Conservation (phyloP, 2,329 filamentous ascomycete genomes). For the Hirsutella thompsonii region DNA sequence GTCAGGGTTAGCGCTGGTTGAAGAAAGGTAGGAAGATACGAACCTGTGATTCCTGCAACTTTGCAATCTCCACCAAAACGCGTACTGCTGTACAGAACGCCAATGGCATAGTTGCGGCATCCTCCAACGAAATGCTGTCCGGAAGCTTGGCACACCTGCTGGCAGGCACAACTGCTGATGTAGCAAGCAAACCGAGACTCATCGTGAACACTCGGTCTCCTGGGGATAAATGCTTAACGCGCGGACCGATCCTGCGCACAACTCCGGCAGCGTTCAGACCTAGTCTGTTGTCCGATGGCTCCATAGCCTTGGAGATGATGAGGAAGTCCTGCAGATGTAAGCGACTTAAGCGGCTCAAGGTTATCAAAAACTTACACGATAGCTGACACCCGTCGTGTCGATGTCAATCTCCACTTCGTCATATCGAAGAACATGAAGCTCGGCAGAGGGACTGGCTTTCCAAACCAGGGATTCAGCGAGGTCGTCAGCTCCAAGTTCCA, state of each 20-base stretch:
- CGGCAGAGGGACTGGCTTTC: background rate
- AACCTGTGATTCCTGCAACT: no score
- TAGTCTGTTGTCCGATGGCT: conserved; percentile 1
- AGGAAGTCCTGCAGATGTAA: conserved; percentile 19
- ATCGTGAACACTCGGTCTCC: no score
- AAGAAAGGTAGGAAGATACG: no score
- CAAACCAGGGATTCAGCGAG: background rate
- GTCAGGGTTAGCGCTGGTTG: background rate
- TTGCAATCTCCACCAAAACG: no score
- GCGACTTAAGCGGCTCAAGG: no score
- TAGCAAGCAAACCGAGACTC: no score
- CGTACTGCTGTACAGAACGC: no score
- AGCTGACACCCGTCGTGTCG: conserved; percentile 21
- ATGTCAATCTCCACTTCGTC: conserved; percentile 20
- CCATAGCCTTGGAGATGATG: conserved; percentile 15
- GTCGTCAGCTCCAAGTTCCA: background rate
- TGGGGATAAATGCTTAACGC: no score
- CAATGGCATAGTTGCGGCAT: no score
- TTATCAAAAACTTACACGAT: background rate
- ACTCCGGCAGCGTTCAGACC: conserved; percentile 15
- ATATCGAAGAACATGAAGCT: background rate
- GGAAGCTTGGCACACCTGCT: background rate
- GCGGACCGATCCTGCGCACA: conserved; percentile 13
- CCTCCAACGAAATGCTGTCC: no score
- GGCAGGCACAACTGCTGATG: no score